These are phyloP conservation scores for Suhomyces chickasaworum DNA, from an alignment of 1,139 yeast species.

Conservation along the genomic window DNA sequence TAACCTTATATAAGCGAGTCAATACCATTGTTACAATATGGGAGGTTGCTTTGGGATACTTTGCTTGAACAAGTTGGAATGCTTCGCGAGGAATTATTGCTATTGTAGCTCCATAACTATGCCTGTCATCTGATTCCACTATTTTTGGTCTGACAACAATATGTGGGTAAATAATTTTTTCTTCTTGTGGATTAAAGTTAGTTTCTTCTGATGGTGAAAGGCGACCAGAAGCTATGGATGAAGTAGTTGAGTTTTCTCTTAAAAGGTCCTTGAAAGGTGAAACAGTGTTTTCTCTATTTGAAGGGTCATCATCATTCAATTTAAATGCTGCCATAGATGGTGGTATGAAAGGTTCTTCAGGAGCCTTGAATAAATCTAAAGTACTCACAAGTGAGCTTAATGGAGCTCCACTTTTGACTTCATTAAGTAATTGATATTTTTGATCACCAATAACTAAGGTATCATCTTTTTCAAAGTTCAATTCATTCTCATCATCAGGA, in stretches of 20 bases:
- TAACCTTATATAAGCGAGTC: slow-evolving; percentile 83
- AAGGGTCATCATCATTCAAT: slow-evolving; percentile 20
- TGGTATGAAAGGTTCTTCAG: not conserved
- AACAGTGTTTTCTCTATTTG: slow-evolving; percentile 2
- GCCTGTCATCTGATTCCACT: slow-evolving; percentile 13
- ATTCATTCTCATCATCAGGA: slow-evolving; percentile 24
- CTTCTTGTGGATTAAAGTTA: not conserved
- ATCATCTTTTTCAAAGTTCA: slow-evolving; percentile 42
- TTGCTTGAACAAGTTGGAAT: slow-evolving; percentile 68
- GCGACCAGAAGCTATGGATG: slow-evolving; percentile 1
- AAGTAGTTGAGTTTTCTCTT: slow-evolving; percentile 10
- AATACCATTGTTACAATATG: slow-evolving; percentile 93
- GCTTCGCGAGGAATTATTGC: slow-evolving; percentile 91
- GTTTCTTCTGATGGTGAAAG: slow-evolving; percentile 5
- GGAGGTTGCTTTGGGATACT: slow-evolving; percentile 87
- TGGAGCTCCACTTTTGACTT: slow-evolving; percentile 83
- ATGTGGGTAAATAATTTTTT: slow-evolving; percentile 32
- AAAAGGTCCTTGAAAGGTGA: slow-evolving; percentile 19
- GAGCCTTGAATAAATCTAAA: slow-evolving; percentile 54
- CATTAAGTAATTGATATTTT: slow-evolving; percentile 75
- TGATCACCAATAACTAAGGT: slow-evolving; percentile 49
- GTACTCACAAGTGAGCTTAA: slow-evolving; percentile 81
- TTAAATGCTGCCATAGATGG: slow-evolving; percentile 37
- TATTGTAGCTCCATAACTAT: slow-evolving; percentile 62
- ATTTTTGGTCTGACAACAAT: slow-evolving; percentile 62